Conservation (phyloP, 306 rosid species). For the Prosopis cineraria region DNA sequence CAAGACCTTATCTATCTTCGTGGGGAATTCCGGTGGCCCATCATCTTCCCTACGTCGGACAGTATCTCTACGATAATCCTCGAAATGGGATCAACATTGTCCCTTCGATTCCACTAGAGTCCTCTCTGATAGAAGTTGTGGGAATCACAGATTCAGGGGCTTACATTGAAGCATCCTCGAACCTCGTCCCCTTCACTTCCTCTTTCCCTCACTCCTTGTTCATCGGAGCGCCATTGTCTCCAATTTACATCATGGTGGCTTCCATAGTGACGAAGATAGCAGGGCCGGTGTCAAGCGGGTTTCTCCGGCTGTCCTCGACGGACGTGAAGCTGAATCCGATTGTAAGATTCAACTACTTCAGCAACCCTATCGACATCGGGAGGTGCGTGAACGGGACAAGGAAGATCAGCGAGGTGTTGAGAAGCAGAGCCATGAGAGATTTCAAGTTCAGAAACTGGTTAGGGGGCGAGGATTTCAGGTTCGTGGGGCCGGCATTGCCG, state of each 20-base stretch:
- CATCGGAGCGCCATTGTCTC: constrained; percentile 52
- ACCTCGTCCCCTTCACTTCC: constrained; percentile 60
- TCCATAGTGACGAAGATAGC: constrained; percentile 76
- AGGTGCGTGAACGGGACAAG: constrained; percentile 81
- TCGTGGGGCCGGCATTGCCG: constrained; percentile 78
- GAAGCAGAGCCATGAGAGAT: constrained; percentile 62
- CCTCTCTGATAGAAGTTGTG: constrained; percentile 80
- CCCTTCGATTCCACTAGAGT: constrained; percentile 73
- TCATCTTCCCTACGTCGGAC: constrained; percentile 80
- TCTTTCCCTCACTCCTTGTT: constrained; percentile 47
- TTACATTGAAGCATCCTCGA: constrained; percentile 85
- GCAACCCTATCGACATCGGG: constrained; percentile 52
- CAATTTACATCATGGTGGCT: constrained; percentile 72
- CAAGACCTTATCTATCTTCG: constrained; percentile 68
- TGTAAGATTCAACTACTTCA: constrained; percentile 81
- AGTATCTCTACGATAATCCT: constrained; percentile 78
- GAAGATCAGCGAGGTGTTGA: constrained; percentile 55
- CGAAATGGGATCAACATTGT: constrained; percentile 75
- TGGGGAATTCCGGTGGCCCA: constrained; percentile 80
- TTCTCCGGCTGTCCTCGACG: constrained; percentile 59
- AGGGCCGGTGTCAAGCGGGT: constrained; percentile 66
- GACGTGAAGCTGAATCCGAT: constrained; percentile 63
- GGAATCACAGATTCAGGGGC: constrained; percentile 81
- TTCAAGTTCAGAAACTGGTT: constrained; percentile 63
- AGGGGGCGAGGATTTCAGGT: constrained; percentile 63